phyloP scores from a whole-genome alignment of 2,329 filamentous ascomycete genomes.

The Zymoseptoria ardabiliae region DNA sequence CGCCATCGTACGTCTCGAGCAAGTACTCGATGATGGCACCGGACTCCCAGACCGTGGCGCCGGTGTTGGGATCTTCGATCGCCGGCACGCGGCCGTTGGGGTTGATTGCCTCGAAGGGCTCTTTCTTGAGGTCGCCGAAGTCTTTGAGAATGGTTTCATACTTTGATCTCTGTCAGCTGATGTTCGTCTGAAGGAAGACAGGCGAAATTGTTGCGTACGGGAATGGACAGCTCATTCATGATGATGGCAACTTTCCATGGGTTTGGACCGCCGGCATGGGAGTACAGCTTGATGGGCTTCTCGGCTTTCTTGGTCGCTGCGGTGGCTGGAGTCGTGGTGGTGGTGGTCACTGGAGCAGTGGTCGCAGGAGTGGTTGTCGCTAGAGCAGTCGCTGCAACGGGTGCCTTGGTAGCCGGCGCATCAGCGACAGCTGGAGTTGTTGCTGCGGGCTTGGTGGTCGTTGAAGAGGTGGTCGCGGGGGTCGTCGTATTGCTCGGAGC shows the following conservation, averaged over 20 bases:
- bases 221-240: constrained; percentile 1
- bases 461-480: not conserved
- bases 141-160: constrained; percentile 32
- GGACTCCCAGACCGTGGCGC: constrained; percentile 33
- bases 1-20: constrained; percentile 26
- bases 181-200: constrained; percentile 33
- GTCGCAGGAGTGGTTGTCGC: not conserved
- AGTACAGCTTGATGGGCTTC: constrained; percentile 24
- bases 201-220: not conserved
- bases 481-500: not conserved
- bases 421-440: not conserved
- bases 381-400: not conserved
- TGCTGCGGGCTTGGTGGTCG: not conserved
- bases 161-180: not conserved
- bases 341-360: not conserved
- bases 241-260: constrained; percentile 1
- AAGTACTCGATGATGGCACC: constrained; percentile 25
- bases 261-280: constrained; percentile 14
- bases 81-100: constrained; percentile 39
- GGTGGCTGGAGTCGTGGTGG: not conserved
- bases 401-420: not conserved
- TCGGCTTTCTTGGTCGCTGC: constrained; percentile 4
- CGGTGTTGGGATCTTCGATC: constrained; percentile 42
- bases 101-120: constrained; percentile 34
- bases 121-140: constrained; percentile 36